Evolutionary conservation across 1,284 basidiomycete genomes (phyloP), one percentile per base, ranked within the genome.

Genomic region (Leccinum discolor): DNA sequence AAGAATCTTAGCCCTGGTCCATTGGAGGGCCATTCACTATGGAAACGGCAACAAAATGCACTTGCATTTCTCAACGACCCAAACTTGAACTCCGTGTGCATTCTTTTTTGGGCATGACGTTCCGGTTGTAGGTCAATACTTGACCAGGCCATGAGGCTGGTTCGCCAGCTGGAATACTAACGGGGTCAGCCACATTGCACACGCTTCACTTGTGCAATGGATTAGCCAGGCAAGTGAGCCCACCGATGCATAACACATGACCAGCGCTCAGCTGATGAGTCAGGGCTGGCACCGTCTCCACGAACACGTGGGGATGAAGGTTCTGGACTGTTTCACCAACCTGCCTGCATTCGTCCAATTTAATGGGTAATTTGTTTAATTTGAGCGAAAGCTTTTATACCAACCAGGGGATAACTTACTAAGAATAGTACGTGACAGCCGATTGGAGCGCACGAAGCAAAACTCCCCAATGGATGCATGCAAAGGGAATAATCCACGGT

Each of bases 251-350:
- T 47, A 59, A 50, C 64, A 65, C 68, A 70, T 63, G 50, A 54
- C 29, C 42, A n/a, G 35, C 21, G 29, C 61, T 60, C 42, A 54
- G 42, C 35, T 61, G 62, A 57, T 60, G 59, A 38, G 40, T 18
- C 26, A 29, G 59, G 16, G 35, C 35, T 38, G 40, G 59, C 18
- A 63, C 60, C 18, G 52, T 64, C 57, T 35, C 50, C 63, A 61
- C 21, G 32, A 57, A 65, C 66, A 64, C 69, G 61, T 63, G 63
- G 59, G 32, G 40, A 18, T 44, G 56, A 38, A 50, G 47, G 47
- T 58, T 42, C 16, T 35, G 21, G 21, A 47, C 59, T 44, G 23
- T 29, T 11, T 18, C 29, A 16, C 54, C 54, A 61, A 64, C 56
- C 68, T 35, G 54, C 26, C 56, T 32, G 40, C 29, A 57, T 29